Base-by-base conservation (phyloP, 78 protist genomes). In the Dictyostelium firmibasis region DNA sequence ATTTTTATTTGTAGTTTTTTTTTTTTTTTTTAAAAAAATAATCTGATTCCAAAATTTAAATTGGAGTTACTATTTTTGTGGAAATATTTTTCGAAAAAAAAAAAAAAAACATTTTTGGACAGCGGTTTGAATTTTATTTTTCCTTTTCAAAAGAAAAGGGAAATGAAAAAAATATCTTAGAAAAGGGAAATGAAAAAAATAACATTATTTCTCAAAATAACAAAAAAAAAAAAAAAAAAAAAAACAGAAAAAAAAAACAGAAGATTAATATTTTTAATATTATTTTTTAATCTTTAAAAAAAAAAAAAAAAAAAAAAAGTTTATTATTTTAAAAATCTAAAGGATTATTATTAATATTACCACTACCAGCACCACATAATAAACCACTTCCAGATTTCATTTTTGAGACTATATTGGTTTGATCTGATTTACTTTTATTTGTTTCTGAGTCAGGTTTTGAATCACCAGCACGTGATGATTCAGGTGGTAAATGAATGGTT, bases 401-500 rank as follows among this genome's bases (percentile, higher is more conserved):
- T 69, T 89, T 89, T 41, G 86, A 79, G 50, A 89, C 87, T 18
- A 89, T 57, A 62, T 70, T 62, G 10, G 13, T 41, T 13, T 69
- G 23, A 33, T 84, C 50, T 1, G 23, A 9, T 33, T 31, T 64
- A 23, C 41, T 60, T 7, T 38, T 78, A 36, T 43, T 81, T 53
- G 44, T 11, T 16, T 72, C 20, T 0, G 27, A 25, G 1, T 88
- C n/a, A 31, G 85, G 36, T 11, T 62, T 62, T 27, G 93, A 86
- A 35, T 94, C 97, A 50, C 94, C 94, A 38, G 78, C 18, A 35
- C 94, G 67, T 14, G 70, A 36, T 7, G 74, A 20, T 38, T 94
- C 97, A 2, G 97, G 97, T 81, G 83, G 94, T n/a, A 94, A 43
- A 67, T 76, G 85, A 36, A 94, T 84, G 0, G 76, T 94, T 77